phyloP scores from a whole-genome alignment of 2,329 filamentous ascomycete species.

The Hypoxylon sp. region DNA sequence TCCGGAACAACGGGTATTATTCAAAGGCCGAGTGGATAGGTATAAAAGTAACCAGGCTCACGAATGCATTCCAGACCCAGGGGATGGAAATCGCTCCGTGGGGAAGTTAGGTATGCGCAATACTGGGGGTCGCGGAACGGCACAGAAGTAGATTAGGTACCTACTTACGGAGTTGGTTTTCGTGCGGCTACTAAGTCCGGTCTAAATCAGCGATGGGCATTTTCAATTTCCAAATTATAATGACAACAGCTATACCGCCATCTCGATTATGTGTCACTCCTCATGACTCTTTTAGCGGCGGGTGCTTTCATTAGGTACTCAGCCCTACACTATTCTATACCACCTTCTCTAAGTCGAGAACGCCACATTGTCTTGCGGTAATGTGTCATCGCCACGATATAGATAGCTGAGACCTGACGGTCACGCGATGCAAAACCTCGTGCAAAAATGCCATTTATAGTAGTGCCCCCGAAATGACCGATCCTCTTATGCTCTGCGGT shows the following conservation, averaged over 20 bases:
- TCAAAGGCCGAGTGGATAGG: constrained; percentile 32
- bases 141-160: constrained; percentile 19
- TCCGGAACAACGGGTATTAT: constrained; percentile 22
- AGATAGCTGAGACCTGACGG: constrained; percentile 39
- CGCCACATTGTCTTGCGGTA: constrained; percentile 18
- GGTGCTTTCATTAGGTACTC: constrained; percentile 9
- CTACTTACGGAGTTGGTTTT: constrained; percentile 4
- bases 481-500: constrained; percentile 41
- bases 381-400: constrained; percentile 29
- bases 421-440: constrained; percentile 44
- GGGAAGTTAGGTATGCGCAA: constrained; percentile 29
- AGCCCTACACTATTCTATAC: constrained; percentile 19
- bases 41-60: constrained; percentile 12
- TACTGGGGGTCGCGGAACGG: constrained; percentile 8
- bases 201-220: constrained; percentile 16
- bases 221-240: constrained; percentile 18
- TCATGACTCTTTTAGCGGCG: constrained; percentile 13
- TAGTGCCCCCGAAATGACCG: constrained; percentile 41
- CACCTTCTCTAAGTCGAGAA: constrained; percentile 5
- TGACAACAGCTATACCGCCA: constrained; percentile 14
- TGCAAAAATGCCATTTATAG: constrained; percentile 42
- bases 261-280: constrained; percentile 9
- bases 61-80: constrained; percentile 7
- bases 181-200: constrained; percentile 16
- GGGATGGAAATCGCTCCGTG: constrained; percentile 29